Conservation (phyloP, 139 green algal species). For the Klebsormidium nitens region DNA sequence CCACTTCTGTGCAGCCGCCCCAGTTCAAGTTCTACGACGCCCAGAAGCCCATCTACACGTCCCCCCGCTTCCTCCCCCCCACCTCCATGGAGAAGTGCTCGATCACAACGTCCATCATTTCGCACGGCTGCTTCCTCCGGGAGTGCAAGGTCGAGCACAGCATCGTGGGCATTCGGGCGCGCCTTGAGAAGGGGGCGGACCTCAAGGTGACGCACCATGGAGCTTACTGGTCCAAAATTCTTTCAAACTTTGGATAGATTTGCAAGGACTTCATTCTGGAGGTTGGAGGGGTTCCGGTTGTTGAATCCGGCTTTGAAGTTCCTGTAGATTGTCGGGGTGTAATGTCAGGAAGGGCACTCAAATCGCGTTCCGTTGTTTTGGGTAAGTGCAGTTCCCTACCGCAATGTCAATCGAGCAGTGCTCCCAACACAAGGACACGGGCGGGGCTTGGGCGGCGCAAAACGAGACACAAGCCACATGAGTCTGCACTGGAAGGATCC, state of each 20-base stretch:
- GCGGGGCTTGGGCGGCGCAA: too few species aligned
- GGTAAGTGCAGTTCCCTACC: too few species aligned
- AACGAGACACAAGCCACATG: too few species aligned
- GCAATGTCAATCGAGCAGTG: too few species aligned
- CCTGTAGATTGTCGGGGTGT: too few species aligned
- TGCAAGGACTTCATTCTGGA: too few species aligned
- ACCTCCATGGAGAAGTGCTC: conserved; percentile 81
- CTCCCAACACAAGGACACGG: too few species aligned
- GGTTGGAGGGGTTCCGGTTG: too few species aligned
- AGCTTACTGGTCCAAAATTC: neutral
- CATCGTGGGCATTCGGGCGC: conserved; percentile 89
- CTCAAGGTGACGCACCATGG: conserved; percentile 38
- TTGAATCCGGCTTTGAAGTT: too few species aligned
- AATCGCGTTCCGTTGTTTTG: too few species aligned
- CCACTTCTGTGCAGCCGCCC: conserved; percentile 67
- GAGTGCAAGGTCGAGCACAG: conserved; percentile 78
- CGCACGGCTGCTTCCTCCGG: conserved; percentile 65
- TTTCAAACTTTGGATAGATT: neutral
- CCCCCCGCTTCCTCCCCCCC: conserved; percentile 91
- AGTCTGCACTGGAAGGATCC: neutral
- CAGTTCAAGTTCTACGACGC: conserved; percentile 97
- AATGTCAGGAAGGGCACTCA: too few species aligned
- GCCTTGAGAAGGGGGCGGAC: conserved; percentile 56
- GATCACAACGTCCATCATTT: conserved; percentile 41
- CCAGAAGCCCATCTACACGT: conserved; percentile 95